These are phyloP conservation scores for Claviceps sp. DNA, from an alignment of 2,329 filamentous ascomycete species.

Conservation along the genomic window DNA sequence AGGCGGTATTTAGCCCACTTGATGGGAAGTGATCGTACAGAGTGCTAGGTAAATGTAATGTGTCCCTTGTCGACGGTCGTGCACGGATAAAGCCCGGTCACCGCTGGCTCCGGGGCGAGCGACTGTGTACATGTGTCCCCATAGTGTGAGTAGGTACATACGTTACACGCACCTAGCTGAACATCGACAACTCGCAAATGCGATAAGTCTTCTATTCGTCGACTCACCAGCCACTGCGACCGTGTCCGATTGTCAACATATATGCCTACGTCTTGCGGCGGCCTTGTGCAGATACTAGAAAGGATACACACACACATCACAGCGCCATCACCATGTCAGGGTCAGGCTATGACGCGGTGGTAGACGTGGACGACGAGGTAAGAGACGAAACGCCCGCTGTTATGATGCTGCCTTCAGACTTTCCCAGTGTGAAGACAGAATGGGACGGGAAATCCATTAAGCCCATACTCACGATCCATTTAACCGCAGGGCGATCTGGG, in stretches of 20 bases:
- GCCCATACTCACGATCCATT: not conserved
- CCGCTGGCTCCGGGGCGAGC: not conserved
- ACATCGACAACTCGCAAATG: not conserved
- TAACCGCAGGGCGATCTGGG: constrained; percentile 76
- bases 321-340: constrained; percentile 49
- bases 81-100: constrained; percentile 6
- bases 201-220: not conserved
- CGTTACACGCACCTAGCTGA: not conserved
- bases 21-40: not conserved
- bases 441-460: not conserved
- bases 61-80: not conserved
- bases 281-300: not conserved
- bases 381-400: not conserved
- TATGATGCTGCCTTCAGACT: not conserved
- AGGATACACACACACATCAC: constrained; percentile 9
- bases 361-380: constrained; percentile 94
- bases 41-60: not conserved
- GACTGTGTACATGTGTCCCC: not conserved
- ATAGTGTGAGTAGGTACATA: not conserved
- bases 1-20: too few species aligned
- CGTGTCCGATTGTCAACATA: not conserved
- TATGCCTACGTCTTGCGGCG: not conserved
- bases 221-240: not conserved
- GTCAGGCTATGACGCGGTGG: constrained; percentile 91
- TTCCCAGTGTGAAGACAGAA: not conserved